phyloP scores from a whole-genome alignment of 2,329 filamentous ascomycete genomes.

The Penicillium aurantiogriseum region DNA sequence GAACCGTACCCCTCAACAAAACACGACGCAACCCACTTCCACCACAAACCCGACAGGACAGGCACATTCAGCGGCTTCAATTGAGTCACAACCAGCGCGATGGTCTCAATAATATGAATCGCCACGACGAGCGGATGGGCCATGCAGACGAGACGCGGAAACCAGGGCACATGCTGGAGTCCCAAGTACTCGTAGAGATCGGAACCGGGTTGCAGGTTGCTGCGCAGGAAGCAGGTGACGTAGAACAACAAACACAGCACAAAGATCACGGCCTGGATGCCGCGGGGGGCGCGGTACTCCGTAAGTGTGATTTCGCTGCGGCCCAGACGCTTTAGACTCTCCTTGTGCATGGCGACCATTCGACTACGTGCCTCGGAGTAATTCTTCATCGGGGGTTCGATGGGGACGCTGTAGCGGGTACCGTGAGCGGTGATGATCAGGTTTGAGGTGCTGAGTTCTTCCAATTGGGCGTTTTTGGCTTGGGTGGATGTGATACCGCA shows the following conservation, averaged over 20 bases:
- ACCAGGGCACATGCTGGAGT: conserved; percentile 55
- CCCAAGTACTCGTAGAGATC: conserved; percentile 50
- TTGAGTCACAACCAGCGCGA: conserved; percentile 45
- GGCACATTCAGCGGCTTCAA: conserved; percentile 55
- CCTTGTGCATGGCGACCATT: conserved; percentile 69
- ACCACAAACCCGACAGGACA: conserved; percentile 50
- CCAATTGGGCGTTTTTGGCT: conserved; percentile 60
- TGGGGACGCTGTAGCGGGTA: conserved; percentile 53
- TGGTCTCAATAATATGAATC: conserved; percentile 66
- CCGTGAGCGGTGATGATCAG: conserved; percentile 61
- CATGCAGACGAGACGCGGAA: conserved; percentile 59
- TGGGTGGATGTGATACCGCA: conserved; percentile 55
- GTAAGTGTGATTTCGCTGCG: conserved; percentile 57
- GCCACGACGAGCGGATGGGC: conserved; percentile 60
- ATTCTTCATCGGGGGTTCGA: conserved; percentile 68
- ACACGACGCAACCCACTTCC: conserved; percentile 52
- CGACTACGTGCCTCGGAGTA: conserved; percentile 67
- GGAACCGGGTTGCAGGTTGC: conserved; percentile 55
- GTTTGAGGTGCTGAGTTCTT: conserved; percentile 62
- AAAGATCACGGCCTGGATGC: conserved; percentile 56
- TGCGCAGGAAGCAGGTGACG: conserved; percentile 49
- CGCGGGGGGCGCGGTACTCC: conserved; percentile 53
- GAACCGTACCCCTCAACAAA: conserved; percentile 55
- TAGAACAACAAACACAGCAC: conserved; percentile 56
- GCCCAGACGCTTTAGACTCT: conserved; percentile 59